These are phyloP conservation scores for Suillus fuscotomentosus DNA, from an alignment of 768 basidiomycete genomes.

Conservation along the genomic window DNA sequence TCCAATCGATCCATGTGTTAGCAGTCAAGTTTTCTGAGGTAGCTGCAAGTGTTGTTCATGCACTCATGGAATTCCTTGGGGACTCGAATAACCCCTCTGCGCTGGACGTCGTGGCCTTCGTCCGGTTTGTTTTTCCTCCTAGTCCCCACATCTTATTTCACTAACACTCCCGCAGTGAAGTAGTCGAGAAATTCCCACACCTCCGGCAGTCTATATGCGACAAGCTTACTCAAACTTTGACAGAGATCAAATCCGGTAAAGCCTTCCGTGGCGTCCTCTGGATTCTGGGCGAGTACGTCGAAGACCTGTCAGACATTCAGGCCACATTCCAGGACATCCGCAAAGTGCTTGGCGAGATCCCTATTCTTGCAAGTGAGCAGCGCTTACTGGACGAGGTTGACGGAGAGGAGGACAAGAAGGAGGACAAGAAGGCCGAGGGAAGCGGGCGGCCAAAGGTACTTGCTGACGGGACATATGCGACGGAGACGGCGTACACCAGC, in stretches of 20 bases:
- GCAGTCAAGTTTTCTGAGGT: conserved; percentile 97
- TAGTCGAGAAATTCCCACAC: conserved; percentile 95
- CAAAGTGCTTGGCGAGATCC: background rate
- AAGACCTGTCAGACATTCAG: conserved; percentile 59
- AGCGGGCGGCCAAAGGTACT: conserved; percentile 72
- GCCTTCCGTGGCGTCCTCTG: conserved; percentile 95
- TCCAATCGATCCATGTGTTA: conserved; percentile 95
- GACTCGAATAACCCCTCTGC: conserved; percentile 37
- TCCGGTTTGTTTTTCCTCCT: background rate
- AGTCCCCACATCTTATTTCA: background rate
- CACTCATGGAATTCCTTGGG: conserved; percentile 90
- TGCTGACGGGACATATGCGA: conserved; percentile 97
- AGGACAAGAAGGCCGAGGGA: conserved; percentile 26
- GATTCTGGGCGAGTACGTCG: conserved; percentile 62
- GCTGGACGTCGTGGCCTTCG: background rate
- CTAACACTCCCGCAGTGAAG: conserved; percentile 55
- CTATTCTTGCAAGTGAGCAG: conserved; percentile 53
- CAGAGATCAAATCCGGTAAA: conserved; percentile 88
- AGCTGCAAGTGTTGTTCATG: conserved; percentile 93
- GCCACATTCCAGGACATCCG: conserved; percentile 30
- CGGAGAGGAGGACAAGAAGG: conserved; percentile 43
- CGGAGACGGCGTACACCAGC: conserved; percentile 86
- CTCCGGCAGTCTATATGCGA: conserved; percentile 81
- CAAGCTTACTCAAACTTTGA: conserved; percentile 77
- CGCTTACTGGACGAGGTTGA: conserved; percentile 73